Evolutionary conservation across 352 stramenopile species (phyloP).

Genomic region (Aphanomyces stellatus): DNA sequence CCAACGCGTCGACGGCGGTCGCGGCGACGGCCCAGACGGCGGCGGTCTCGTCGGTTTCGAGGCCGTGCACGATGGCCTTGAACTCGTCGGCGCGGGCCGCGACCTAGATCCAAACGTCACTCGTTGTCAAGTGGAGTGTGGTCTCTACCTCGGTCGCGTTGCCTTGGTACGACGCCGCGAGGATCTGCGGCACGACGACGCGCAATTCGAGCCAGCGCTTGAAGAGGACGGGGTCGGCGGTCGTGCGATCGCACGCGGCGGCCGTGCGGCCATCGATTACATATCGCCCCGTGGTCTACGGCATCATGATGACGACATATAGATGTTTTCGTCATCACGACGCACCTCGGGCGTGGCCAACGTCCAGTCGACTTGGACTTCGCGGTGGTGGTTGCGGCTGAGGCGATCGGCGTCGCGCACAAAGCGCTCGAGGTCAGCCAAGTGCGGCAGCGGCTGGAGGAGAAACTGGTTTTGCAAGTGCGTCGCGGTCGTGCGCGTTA

Average conservation of each 20-base stretch:
- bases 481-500: constrained; percentile 28
- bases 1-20: background rate
- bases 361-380: constrained; percentile 67
- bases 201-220: constrained; percentile 59
- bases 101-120: background rate
- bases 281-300: constrained; percentile 37
- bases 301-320: too few species aligned
- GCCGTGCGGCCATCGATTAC: constrained; percentile 30
- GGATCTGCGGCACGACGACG: constrained; percentile 38
- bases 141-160: background rate
- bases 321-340: too few species aligned
- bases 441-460: constrained; percentile 30
- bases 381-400: constrained; percentile 71
- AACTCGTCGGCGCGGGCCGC: constrained; percentile 25
- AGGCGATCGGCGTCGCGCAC: constrained; percentile 24
- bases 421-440: constrained; percentile 28
- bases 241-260: constrained; percentile 59
- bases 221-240: constrained; percentile 31
- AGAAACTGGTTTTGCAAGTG: constrained; percentile 43
- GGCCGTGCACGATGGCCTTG: constrained; percentile 21
- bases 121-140: too few species aligned
- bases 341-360: background rate
- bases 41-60: constrained; percentile 22
- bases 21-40: constrained; percentile 18
- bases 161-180: constrained; percentile 26